phyloP scores from a whole-genome alignment of 2,329 filamentous ascomycete species.

The Zymoseptoria tritici region DNA sequence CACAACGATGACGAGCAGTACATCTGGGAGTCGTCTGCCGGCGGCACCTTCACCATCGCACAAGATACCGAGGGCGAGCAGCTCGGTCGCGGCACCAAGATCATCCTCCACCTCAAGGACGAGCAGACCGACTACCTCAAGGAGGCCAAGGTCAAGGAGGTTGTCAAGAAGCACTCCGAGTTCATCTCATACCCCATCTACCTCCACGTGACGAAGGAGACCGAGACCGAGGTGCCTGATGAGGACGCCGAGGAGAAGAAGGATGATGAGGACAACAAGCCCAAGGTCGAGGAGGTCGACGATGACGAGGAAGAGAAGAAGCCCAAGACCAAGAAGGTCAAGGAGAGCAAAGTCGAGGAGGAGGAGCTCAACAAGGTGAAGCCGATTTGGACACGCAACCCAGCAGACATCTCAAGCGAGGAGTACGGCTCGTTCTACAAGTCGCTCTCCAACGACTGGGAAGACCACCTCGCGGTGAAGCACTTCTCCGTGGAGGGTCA shows the following conservation, averaged over 20 bases:
- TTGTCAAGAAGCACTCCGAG: constrained; percentile 99
- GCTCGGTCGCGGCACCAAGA: constrained; percentile 92
- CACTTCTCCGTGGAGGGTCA: constrained; percentile 99
- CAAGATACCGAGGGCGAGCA: constrained; percentile 85
- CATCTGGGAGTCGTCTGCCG: constrained; percentile 96
- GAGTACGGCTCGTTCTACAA: constrained; percentile 99
- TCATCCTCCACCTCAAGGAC: constrained; percentile 98
- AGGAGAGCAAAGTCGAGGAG: constrained; percentile 97
- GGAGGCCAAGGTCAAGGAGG: constrained; percentile 99
- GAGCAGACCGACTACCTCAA: constrained; percentile 98
- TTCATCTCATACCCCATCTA: constrained; percentile 99
- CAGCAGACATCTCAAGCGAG: constrained; percentile 86
- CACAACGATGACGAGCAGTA: constrained; percentile 99
- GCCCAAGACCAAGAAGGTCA: constrained; percentile 98
- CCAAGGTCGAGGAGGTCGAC: constrained; percentile 87
- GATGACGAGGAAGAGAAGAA: constrained; percentile 72
- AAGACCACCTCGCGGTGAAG: constrained; percentile 99
- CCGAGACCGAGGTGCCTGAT: constrained; percentile 95
- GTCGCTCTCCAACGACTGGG: constrained; percentile 99
- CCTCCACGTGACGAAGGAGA: constrained; percentile 99
- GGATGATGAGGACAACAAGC: constrained; percentile 78
- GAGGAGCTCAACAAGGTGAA: constrained; percentile 99
- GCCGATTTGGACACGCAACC: constrained; percentile 99
- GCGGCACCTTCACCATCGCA: constrained; percentile 91
- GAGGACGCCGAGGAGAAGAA: constrained; percentile 74